phyloP scores from a whole-genome alignment of 495 filamentous ascomycete genomes.

The Neurospora sp. region DNA sequence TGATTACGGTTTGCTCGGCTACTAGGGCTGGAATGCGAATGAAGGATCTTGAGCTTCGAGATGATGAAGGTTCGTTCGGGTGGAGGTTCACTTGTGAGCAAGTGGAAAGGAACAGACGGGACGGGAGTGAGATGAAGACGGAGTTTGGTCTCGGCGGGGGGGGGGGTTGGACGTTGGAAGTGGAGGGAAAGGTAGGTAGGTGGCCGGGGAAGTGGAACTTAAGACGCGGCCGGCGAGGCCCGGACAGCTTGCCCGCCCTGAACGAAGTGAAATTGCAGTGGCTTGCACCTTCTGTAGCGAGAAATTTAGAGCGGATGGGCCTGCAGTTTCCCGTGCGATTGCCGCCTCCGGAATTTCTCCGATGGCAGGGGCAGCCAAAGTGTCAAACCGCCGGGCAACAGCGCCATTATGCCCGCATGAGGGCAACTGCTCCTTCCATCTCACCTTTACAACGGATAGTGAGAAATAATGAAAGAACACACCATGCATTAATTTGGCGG shows the following conservation, averaged over 20 bases:
- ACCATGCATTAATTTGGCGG: not conserved
- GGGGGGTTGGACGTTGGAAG: not conserved
- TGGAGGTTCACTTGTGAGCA: not conserved
- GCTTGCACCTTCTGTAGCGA: not conserved
- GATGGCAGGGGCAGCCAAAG: constrained; percentile 3
- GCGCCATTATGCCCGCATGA: not conserved
- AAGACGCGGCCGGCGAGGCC: not conserved
- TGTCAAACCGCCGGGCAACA: not conserved
- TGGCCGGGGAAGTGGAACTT: not conserved
- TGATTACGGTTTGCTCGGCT: not conserved
- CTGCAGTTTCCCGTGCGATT: not conserved
- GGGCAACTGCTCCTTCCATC: too few species aligned
- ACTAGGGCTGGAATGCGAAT: not conserved
- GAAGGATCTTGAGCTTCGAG: not conserved
- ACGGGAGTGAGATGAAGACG: not conserved
- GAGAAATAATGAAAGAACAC: not conserved
- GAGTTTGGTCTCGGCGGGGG: not conserved
- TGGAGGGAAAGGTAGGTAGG: not conserved
- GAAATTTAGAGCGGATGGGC: not conserved
- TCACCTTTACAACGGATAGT: too few species aligned
- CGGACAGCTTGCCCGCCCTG: not conserved
- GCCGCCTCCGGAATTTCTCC: constrained; percentile 3
- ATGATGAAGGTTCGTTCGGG: not conserved
- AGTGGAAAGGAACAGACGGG: not conserved
- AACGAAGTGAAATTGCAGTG: not conserved